Percentiles rank a stretch among this genome's conserved stretches.
Evolutionary conservation across 768 basidiomycete species (phyloP).

Genomic region (Pholiota conissans): DNA sequence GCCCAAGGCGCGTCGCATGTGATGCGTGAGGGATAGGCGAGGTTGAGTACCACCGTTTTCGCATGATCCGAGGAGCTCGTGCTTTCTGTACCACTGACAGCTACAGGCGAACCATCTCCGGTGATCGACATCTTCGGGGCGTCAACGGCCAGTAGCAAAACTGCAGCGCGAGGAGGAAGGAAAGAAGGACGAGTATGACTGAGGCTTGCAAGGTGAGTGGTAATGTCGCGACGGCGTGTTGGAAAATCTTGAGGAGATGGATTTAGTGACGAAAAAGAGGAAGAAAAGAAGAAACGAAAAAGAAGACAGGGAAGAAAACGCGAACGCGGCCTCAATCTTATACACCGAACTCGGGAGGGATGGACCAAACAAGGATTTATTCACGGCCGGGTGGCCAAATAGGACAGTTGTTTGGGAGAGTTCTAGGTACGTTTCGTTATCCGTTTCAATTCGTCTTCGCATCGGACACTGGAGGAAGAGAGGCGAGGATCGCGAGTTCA

Average conservation of each 20-base stretch:
- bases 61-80: not conserved
- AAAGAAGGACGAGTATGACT: not conserved
- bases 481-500: no score
- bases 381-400: not conserved
- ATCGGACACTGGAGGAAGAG: not conserved
- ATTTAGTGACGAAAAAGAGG: not conserved
- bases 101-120: not conserved
- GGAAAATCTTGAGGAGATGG: not conserved
- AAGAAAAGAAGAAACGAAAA: not conserved
- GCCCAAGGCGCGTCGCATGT: not conserved
- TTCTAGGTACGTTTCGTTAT: not conserved
- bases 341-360: not conserved
- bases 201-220: not conserved
- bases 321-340: not conserved
- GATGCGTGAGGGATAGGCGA: not conserved
- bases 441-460: not conserved
- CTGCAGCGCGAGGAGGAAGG: not conserved
- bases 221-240: not conserved
- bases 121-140: not conserved
- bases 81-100: not conserved
- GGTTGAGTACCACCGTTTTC: not conserved
- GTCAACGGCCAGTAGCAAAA: not conserved
- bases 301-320: not conserved
- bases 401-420: not conserved
- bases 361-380: not conserved